Conservation (phyloP, 441 rosid species). For the Brassica hybrid region DNA sequence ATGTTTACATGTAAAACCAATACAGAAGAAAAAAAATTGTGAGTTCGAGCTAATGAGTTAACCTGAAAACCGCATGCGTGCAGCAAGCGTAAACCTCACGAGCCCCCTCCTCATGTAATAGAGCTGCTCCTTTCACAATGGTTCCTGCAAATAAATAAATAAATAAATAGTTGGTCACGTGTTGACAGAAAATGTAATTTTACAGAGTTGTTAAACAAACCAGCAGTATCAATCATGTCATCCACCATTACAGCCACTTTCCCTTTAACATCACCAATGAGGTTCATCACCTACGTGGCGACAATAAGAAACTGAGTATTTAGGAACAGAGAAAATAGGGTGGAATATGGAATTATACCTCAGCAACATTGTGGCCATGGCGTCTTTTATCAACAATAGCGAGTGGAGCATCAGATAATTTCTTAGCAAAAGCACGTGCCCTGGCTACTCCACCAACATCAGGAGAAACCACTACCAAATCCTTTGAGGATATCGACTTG, state of each 20-base stretch:
- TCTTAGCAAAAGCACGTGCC: constrained; percentile 82
- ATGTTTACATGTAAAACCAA: not conserved
- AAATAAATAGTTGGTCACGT: no score
- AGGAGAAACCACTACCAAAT: constrained; percentile 78
- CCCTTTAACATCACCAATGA: constrained; percentile 85
- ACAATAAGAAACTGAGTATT: not conserved
- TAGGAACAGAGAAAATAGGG: not conserved
- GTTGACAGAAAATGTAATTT: not conserved
- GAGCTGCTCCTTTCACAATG: constrained; percentile 84
- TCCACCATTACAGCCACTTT: constrained; percentile 94
- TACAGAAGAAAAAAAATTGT: not conserved
- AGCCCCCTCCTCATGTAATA: constrained; percentile 88
- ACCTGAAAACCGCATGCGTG: constrained; percentile 92
- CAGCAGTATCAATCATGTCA: constrained; percentile 97
- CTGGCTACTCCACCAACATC: constrained; percentile 85
- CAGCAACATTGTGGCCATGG: constrained; percentile 85
- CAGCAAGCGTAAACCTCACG: constrained; percentile 91
- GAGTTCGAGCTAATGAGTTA: constrained; percentile 10
- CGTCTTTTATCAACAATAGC: constrained; percentile 84
- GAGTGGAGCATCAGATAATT: constrained; percentile 68
- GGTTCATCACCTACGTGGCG: constrained; percentile 74
- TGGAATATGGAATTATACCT: constrained; percentile 33
- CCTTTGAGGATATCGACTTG: constrained; percentile 61
- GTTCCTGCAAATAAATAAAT: constrained; percentile 52
- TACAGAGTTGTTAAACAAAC: constrained; percentile 33